A percentile compares a stretch with the other conserved stretches of the same genome.
phyloP scores from a whole-genome alignment of 805 yeast genomes.

The Candida boleticola region DNA sequence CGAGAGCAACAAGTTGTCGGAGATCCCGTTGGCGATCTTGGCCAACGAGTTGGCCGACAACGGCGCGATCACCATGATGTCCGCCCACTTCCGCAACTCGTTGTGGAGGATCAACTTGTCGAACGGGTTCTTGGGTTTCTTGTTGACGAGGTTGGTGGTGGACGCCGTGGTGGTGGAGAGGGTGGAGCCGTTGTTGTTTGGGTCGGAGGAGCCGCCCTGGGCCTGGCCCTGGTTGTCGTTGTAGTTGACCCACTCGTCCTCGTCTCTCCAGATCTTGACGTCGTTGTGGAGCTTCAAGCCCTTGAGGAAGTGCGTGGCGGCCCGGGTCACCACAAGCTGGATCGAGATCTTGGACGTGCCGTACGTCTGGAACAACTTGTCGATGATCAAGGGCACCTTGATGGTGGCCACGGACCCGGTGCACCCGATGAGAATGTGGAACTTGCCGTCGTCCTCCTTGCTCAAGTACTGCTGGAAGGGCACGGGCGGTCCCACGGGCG shows the following conservation, averaged over 20 bases:
- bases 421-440: constrained; percentile 87
- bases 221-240: constrained; percentile 16
- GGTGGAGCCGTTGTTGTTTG: constrained; percentile 8
- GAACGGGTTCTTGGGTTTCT: constrained; percentile 29
- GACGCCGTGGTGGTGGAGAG: constrained; percentile 17
- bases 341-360: constrained; percentile 69
- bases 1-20: constrained; percentile 43
- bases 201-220: background rate
- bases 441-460: constrained; percentile 76
- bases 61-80: constrained; percentile 45
- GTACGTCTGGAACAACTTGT: constrained; percentile 77
- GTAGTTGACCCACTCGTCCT: constrained; percentile 80
- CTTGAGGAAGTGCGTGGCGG: constrained; percentile 68
- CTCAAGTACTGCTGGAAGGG: constrained; percentile 73
- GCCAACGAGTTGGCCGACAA: constrained; percentile 46
- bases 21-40: constrained; percentile 42
- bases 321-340: constrained; percentile 78
- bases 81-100: constrained; percentile 48
- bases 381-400: constrained; percentile 86
- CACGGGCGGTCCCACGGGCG: constrained; percentile 61
- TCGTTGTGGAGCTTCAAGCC: constrained; percentile 64
- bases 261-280: constrained; percentile 87
- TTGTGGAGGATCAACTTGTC: constrained; percentile 41
- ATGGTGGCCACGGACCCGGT: constrained; percentile 97
- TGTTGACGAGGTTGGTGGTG: constrained; percentile 10